These are phyloP conservation scores for Globisporangium lucens DNA, from an alignment of 352 stramenopile species.

Conservation along the genomic window DNA sequence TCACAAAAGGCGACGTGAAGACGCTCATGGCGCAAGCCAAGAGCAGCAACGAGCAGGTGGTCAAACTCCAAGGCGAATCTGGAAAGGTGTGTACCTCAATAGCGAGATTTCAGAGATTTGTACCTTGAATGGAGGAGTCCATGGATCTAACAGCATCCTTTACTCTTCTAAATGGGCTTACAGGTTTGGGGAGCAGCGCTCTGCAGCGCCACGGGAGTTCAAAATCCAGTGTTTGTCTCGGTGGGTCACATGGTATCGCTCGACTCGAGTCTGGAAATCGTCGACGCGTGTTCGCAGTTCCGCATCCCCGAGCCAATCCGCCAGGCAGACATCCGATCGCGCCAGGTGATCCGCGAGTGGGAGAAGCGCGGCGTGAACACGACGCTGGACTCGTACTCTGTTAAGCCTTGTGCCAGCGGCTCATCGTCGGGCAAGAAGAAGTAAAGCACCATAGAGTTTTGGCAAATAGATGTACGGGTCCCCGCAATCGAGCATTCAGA, in stretches of 20 bases:
- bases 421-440: constrained; percentile 3
- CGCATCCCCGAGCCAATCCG: constrained; percentile 84
- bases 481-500: neutral
- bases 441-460: neutral
- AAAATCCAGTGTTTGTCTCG: constrained; percentile 87
- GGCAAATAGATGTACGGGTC: neutral
- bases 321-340: constrained; percentile 80
- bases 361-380: constrained; percentile 49
- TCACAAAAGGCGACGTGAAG: constrained; percentile 71
- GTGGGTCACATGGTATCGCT: constrained; percentile 72
- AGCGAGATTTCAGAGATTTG: neutral
- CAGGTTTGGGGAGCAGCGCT: constrained; percentile 71
- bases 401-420: neutral
- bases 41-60: constrained; percentile 26
- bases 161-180: neutral
- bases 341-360: constrained; percentile 69
- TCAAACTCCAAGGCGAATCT: constrained; percentile 54
- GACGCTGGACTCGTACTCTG: constrained; percentile 39
- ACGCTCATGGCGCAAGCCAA: constrained; percentile 43
- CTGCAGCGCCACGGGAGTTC: constrained; percentile 49
- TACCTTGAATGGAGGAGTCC: neutral
- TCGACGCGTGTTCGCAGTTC: constrained; percentile 53
- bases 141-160: neutral
- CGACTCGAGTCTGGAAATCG: constrained; percentile 53
- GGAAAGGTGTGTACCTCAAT: constrained; percentile 25